Percentiles rank a stretch among this genome's conserved stretches.
These are phyloP conservation scores for Orobanche coerulescens DNA, from an alignment of 257 asterid genomes.

Conservation along the genomic window DNA sequence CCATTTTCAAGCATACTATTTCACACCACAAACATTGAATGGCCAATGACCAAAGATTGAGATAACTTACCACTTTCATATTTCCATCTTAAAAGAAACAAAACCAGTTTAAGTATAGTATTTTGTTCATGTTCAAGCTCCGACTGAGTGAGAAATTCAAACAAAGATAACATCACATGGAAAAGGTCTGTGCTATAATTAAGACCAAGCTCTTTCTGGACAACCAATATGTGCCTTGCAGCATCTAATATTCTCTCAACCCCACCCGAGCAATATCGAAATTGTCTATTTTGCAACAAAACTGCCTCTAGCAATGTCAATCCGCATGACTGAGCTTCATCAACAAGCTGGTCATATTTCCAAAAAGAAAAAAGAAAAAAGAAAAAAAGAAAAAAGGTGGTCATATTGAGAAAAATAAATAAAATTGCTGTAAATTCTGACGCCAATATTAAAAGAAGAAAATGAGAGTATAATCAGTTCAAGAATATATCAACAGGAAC, in stretches of 20 bases:
- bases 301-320: constrained; percentile 55
- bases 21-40: constrained; percentile 15
- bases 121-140: constrained; percentile 90
- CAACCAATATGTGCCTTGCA: constrained; percentile 54
- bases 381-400: constrained; percentile 61
- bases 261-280: constrained; percentile 42
- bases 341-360: constrained; percentile 43
- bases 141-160: constrained; percentile 53
- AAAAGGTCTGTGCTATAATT: constrained; percentile 44
- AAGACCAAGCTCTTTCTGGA: constrained; percentile 83
- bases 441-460: constrained; percentile 14
- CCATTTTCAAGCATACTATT: background rate
- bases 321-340: constrained; percentile 69
- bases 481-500: constrained; percentile 8
- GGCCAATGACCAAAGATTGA: constrained; percentile 12
- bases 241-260: constrained; percentile 58
- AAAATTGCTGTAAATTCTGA: constrained; percentile 10
- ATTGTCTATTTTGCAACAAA: constrained; percentile 46
- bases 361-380: constrained; percentile 21
- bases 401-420: constrained; percentile 25
- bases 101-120: constrained; percentile 46
- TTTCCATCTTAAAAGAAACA: constrained; percentile 78
- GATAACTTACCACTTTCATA: constrained; percentile 53
- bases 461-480: constrained; percentile 15
- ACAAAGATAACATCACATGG: constrained; percentile 48